Conservation (phyloP, 306 rosid species). For the Alnus rubra region DNA sequence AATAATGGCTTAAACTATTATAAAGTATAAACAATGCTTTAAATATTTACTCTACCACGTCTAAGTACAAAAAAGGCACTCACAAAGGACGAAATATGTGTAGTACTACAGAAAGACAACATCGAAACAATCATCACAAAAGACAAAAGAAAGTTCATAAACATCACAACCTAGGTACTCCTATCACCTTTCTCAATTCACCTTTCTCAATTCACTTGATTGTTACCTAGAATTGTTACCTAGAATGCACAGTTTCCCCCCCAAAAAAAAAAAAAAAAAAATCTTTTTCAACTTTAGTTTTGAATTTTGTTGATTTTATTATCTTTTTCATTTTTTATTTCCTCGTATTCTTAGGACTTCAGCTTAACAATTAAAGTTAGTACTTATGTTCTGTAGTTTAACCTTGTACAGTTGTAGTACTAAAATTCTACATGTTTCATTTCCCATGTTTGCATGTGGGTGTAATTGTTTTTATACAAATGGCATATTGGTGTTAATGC, state of each 20-base stretch:
- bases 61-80: too few relatives aligned
- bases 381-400: not conserved
- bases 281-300: not conserved
- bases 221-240: conserved; percentile 17
- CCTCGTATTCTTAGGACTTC: not conserved
- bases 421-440: not conserved
- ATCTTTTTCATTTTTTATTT: not conserved
- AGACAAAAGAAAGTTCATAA: too few relatives aligned
- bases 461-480: not conserved
- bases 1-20: too few relatives aligned
- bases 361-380: not conserved
- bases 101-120: too few relatives aligned
- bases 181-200: conserved; percentile 1
- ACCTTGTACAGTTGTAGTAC: not conserved
- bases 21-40: too few relatives aligned
- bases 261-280: too few relatives aligned
- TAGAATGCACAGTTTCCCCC: too few relatives aligned
- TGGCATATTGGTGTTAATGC: not conserved
- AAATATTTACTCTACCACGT: too few relatives aligned
- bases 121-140: too few relatives aligned
- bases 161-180: conserved; percentile 47
- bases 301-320: not conserved
- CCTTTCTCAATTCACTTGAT: conserved; percentile 3
- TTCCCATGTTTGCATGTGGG: not conserved
- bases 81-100: too few relatives aligned